Base-by-base conservation (phyloP, 306 rosid species). In the Corylus avellana region DNA sequence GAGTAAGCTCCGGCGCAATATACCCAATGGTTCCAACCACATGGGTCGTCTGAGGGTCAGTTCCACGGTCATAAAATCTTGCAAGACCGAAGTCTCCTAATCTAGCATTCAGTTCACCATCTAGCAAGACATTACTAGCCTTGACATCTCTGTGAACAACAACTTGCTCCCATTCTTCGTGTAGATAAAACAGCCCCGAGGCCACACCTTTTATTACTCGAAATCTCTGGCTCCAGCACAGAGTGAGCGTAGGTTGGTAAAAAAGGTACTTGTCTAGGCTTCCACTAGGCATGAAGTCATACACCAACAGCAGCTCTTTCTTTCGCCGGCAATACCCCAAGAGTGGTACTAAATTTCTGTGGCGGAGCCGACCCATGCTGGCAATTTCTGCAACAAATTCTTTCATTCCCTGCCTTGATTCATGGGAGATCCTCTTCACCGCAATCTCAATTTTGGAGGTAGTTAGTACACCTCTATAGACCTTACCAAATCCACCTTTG, bases 31-130 rank as follows among this genome's bases (percentile, higher is more conserved):
- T 85, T 64, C 88, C 88, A 0, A 56, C 81, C 5, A 85, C 53
- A 48, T 71, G 76, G 1, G 88, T 81, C 0, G 88, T 85, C 14
- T 75, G 83, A 12, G 83, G 85, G 35, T 81, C 81, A 4, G 63
- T 47, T 16, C 88, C 83, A 53, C 75, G 88, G 54, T 85, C 83
- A 20, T 81, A 81, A 12, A 81, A 57, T 20, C 83, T 78, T 6
- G 88, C 83, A 1, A 85, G 82, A 3, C 88, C 86, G n/a, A 85
- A 85, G 63, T 85, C 88, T 3, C 82, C 88, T 2, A 85, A 54
- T 27, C 51, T 72, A 12, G 64, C 86, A 18, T 78, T 85, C 27
- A 76, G 35, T 17, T 85, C 86, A 11, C 77, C 64, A 49, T 82
- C 88, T 2, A 85, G 78, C 42, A 85, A 20, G 0, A 81, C 81